These are phyloP conservation scores for Pichia cephalocereana DNA, from an alignment of 805 yeast genomes.

Conservation along the genomic window DNA sequence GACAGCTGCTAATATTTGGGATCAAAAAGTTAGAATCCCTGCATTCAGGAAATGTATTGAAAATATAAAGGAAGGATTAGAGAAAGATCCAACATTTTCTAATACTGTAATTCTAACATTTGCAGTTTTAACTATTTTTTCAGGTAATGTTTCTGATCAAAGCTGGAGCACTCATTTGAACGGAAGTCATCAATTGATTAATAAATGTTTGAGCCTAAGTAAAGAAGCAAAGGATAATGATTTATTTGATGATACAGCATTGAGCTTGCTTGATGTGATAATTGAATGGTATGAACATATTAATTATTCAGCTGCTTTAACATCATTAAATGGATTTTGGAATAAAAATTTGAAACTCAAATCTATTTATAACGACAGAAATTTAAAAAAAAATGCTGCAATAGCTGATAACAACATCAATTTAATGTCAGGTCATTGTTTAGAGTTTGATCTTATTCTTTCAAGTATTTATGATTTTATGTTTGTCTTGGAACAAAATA, in stretches of 20 bases:
- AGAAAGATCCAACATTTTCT: background rate
- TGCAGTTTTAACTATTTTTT: slow-evolving; percentile 7
- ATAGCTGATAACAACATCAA: slow-evolving; percentile 2
- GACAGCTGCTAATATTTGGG: slow-evolving; percentile 5
- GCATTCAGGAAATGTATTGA: slow-evolving; percentile 8
- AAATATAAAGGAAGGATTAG: slow-evolving; percentile 3
- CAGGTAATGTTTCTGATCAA: slow-evolving; percentile 7
- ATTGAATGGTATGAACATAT: slow-evolving; percentile 8
- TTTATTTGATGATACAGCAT: slow-evolving; percentile 3
- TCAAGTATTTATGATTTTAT: background rate
- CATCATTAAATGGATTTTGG: slow-evolving; percentile 6
- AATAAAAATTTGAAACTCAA: background rate
- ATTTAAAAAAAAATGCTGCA: background rate
- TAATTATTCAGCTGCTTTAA: slow-evolving; percentile 2
- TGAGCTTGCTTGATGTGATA: slow-evolving; percentile 3
- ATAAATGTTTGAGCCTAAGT: background rate
- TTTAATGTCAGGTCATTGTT: slow-evolving; percentile 7
- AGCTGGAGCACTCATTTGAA: slow-evolving; percentile 10
- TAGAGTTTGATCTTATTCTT: background rate
- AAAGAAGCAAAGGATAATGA: background rate
- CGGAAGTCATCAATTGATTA: slow-evolving; percentile 7
- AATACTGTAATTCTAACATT: slow-evolving; percentile 6
- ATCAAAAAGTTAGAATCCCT: slow-evolving; percentile 4
- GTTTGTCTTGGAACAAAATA: background rate
- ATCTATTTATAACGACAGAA: too few relatives aligned